Evolutionary conservation across 345 rosid genomes (phyloP), one percentile per base, ranked within the genome.

Genomic region (Acer campestre): DNA sequence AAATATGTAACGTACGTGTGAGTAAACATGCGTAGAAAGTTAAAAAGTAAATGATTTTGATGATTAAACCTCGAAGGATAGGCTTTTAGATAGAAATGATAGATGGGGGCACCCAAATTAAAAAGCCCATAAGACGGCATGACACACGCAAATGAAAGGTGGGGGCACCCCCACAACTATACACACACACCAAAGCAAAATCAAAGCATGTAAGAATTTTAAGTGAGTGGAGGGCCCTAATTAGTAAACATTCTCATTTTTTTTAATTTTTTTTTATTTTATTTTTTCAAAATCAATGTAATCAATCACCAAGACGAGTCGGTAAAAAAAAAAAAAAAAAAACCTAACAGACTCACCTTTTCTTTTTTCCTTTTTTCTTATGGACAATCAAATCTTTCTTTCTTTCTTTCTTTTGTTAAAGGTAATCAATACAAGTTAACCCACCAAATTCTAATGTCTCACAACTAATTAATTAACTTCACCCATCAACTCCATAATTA

Each of bases 201-300:
- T 35, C 61, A 77, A 61, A 53, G 55, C 78, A 80, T 53, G 71
- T 61, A 22, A 27, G 25, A 13, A 49, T 35, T 61, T 13, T 22
- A 44, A 83, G 85, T 86, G 89, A 74, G 71, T 78, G 88, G 88
- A 79, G 90, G 90, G 88, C 74, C 88, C 23, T n/a, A 49, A 3
- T 35, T 35, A 35, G 38, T 35, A 35, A 35, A 35, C 86, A 42
- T 64, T 81, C 68, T n/a, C 31, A 29, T 31, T 51, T 35, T 35
- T 25, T 25, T 25, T 25, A n/a, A n/a, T 25, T 25, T 25, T 25
- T 25, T 25, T 25, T 25, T n/a, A n/a, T n/a, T n/a, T n/a, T n/a
- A n/a, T n/a, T n/a, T 31, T 51, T 67, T 70, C 71, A 46, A 78
- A 68, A 49, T 23, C 20, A 58, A 62, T 68, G 68, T 35, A 35